These are phyloP conservation scores for Coniella lustricola DNA, from an alignment of 2,329 filamentous ascomycete genomes.

Conservation along the genomic window DNA sequence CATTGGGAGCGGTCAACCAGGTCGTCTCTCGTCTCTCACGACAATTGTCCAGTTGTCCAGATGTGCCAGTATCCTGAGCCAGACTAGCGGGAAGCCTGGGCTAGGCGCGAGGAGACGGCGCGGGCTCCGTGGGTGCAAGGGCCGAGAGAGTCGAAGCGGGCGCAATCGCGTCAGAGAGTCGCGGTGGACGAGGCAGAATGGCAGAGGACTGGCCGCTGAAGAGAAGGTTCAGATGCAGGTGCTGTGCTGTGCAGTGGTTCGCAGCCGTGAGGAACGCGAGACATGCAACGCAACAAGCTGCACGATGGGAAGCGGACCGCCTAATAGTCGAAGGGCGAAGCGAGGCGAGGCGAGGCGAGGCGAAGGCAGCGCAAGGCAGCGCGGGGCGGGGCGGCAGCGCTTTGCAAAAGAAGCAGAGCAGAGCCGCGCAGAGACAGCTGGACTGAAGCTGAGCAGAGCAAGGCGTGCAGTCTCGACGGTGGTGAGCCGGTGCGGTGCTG, in stretches of 20 bases:
- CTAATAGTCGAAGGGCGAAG: background rate
- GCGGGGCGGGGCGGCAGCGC: background rate
- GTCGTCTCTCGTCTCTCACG: background rate
- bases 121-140: background rate
- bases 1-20: conserved; percentile 1
- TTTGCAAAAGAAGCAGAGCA: too few species aligned
- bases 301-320: background rate
- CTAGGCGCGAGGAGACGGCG: background rate
- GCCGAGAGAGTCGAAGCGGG: background rate
- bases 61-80: background rate
- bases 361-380: background rate
- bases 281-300: background rate
- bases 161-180: background rate
- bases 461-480: background rate
- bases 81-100: background rate
- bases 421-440: background rate
- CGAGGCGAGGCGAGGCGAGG: background rate
- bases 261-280: background rate
- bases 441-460: too few species aligned
- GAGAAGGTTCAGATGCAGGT: background rate
- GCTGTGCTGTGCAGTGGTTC: background rate
- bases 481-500: background rate
- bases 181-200: background rate
- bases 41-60: background rate
- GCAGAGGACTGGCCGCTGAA: background rate